Evolutionary conservation across 768 basidiomycete genomes (phyloP), one percentile per base, ranked within the genome.

Genomic region (Tricholoma bakamatsutake): DNA sequence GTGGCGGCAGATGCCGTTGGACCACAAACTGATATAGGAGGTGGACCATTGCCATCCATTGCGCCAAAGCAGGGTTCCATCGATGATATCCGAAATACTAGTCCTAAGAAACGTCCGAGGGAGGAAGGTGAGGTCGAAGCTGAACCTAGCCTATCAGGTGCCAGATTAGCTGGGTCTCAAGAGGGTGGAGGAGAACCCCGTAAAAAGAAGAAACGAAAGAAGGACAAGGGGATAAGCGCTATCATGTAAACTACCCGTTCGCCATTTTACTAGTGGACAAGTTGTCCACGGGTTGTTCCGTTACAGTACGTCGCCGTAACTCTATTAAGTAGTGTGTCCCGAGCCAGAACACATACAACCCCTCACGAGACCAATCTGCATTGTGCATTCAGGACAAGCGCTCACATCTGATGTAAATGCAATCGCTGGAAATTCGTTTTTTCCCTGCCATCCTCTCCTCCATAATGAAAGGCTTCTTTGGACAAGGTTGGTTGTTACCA

Each of bases 121-220:
- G 46, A 47, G 13, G 46, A 47, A n/a, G 46, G 24, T 46, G 70
- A 65, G 47, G 61, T 50, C 6, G 62, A 59, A 8, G 40, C 54
- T 17, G 55, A 31, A 13, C 59, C 46, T 9, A 55, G 18, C 11
- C 31, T 46, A 40, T 9, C 56, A 9, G 58, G 13, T 37, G 1
- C 55, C 12, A 24, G 27, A 10, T 55, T 24, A 18, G 43, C 11
- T 24, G 24, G 11, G 24, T 42, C 24, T 21, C 27, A 40, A 18
- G 35, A 46, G 15, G 57, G 30, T n/a, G 56, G 58, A 15, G 56
- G 54, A 15, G 59, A 62, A 48, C 57, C 59, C 1, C 65, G 64
- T 53, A 69, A 71, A 53, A 71, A 71, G 62, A 68, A 67, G 48
- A 62, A 66, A 33, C 69, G 67, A 49, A 68, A 67, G 59, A 64